Percentiles rank a stretch among this genome's conserved stretches.
Conservation (phyloP, 129 eudicot genomes). For the Helichrysum umbraculigerum region DNA sequence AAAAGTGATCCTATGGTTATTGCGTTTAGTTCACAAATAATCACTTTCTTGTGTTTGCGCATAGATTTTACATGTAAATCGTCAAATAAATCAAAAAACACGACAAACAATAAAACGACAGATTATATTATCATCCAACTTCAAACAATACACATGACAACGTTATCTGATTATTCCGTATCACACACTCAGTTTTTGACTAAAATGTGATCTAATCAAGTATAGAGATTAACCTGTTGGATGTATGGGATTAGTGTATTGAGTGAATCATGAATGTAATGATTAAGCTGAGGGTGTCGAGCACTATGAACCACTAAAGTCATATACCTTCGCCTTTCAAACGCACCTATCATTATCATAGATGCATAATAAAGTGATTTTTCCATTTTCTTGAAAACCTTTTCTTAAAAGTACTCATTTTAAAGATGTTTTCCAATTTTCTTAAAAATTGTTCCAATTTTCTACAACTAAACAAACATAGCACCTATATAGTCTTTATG, state of each 20-base stretch:
- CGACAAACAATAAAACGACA: neutral
- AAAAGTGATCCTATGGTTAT: neutral
- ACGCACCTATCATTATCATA: constrained; percentile 52
- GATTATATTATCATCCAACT: neutral
- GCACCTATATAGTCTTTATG: too few species aligned
- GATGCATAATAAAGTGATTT: too few species aligned
- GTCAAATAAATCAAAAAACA: neutral
- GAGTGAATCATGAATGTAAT: constrained; percentile 65
- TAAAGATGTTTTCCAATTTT: too few species aligned
- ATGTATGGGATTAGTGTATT: constrained; percentile 54
- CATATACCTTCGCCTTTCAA: constrained; percentile 81
- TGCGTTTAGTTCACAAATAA: too few species aligned
- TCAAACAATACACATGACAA: neutral
- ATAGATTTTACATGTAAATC: neutral
- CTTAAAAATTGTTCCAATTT: too few species aligned
- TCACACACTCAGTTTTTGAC: neutral
- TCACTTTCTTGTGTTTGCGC: neutral
- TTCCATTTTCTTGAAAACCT: too few species aligned
- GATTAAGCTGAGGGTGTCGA: constrained; percentile 72
- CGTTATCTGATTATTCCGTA: neutral
- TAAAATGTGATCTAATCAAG: neutral
- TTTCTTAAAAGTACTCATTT: too few species aligned
- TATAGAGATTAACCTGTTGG: constrained; percentile 45
- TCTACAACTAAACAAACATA: too few species aligned
- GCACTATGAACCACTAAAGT: constrained; percentile 86